Evolutionary conservation across 371 early-diverging fungal genomes (phyloP).

Genomic region (Mortierella sp.): DNA sequence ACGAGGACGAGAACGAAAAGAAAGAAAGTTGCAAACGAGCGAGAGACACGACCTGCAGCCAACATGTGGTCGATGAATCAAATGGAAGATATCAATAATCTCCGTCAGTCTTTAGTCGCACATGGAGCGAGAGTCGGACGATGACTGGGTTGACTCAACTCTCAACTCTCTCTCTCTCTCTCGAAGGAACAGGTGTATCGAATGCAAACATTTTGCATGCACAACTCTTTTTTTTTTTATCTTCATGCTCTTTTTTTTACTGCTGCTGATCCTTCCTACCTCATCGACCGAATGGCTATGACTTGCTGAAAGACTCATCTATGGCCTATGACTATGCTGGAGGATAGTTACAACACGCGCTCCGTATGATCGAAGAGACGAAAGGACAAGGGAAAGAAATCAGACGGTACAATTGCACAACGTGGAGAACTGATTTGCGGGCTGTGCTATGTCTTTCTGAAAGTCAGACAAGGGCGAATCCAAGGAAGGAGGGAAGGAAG

Average conservation of each 20-base stretch:
- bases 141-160: slow-evolving; percentile 6
- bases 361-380: not conserved
- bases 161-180: too few species aligned
- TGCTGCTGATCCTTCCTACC: not conserved
- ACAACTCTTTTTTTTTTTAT: not conserved
- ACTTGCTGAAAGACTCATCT: not conserved
- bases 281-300: not conserved
- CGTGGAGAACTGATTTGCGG: not conserved
- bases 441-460: not conserved
- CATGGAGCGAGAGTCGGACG: not conserved
- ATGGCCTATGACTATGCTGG: too few species aligned
- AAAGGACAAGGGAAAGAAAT: not conserved
- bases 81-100: too few species aligned
- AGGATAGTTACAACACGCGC: not conserved
- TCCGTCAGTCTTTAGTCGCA: not conserved
- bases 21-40: not conserved
- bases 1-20: not conserved
- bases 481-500: too few species aligned
- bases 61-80: too few species aligned
- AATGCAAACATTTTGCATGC: not conserved
- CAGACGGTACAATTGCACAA: not conserved
- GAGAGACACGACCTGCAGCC: too few species aligned
- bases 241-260: not conserved
- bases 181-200: not conserved
- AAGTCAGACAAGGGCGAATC: not conserved